Conservation (phyloP, 371 early-diverging fungal genomes). For the Mortierella sp. region DNA sequence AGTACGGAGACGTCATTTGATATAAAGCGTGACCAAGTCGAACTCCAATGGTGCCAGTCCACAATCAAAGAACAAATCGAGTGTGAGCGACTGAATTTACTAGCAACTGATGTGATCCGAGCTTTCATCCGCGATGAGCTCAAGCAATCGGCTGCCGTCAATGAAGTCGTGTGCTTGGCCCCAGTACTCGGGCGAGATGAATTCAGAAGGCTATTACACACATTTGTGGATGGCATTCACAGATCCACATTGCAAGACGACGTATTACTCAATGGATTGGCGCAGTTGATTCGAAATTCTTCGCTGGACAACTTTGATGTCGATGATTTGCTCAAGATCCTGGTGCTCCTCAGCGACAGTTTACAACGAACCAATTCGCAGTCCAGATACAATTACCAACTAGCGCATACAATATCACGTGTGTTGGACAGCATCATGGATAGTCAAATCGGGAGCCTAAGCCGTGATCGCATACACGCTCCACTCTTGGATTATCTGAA, state of each 20-base stretch:
- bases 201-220: conserved; percentile 2
- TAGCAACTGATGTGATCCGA: conserved; percentile 7
- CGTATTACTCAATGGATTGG: conserved; percentile 11
- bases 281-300: conserved; percentile 2
- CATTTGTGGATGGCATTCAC: conserved; percentile 1
- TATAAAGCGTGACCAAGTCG: not conserved
- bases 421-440: conserved; percentile 14
- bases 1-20: not conserved
- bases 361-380: conserved; percentile 11
- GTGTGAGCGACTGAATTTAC: conserved; percentile 3
- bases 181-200: conserved; percentile 8
- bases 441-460: not conserved
- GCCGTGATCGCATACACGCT: not conserved
- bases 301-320: not conserved
- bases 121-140: conserved; percentile 12
- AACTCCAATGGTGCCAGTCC: no score
- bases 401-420: conserved; percentile 1
- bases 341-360: conserved; percentile 1
- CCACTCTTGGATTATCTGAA: not conserved
- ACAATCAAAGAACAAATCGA: conserved; percentile 7
- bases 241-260: not conserved
- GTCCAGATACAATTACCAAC: not conserved
- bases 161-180: conserved; percentile 12
- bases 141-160: not conserved
- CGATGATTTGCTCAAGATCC: conserved; percentile 13